Evolutionary conservation across 495 filamentous ascomycete species (phyloP), one percentile per base, ranked within the genome.

Genomic region (Hypoxylon crocopeplum): DNA sequence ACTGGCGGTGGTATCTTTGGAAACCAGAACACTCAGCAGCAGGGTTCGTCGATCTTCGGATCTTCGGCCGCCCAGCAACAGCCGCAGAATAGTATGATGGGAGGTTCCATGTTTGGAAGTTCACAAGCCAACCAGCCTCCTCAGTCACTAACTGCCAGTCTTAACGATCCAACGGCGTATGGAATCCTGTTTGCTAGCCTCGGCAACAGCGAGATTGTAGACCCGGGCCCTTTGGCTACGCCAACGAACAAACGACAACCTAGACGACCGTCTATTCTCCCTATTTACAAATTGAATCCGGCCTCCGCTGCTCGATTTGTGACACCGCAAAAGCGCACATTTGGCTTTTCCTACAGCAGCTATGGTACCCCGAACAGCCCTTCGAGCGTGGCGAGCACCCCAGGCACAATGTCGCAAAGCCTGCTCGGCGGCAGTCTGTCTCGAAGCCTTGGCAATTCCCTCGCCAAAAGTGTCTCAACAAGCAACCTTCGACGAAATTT

Each of bases 271-370:
- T 87, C 91, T 5, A 85, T 88, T 22, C 70, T 96, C 49, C 94
- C 95, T 5, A 84, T 92, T 62, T 93, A 95, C 75, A 94, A 91
- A 71, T 84, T 97, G 57, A 94, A 89, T 19, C 91, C 92, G 1
- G 84, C 82, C 25, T 88, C 90, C 34, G 84, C 90, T 41, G 86
- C 88, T 27, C 85, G 90, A 20, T 82, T 92, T 17, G 78, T 87
- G 20, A 97, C 93, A 2, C 94, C 94, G 2, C 88, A 90, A 49
- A 91, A 88, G 68, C 81, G 82, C 40, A 89, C 89, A 2, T 97
- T 87, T 69, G 92, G 92, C 6, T 95, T 96, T 72, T 89, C 87
- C 5, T 96, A 95, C 71, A 95, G 91, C 49, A 90, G 85, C 20
- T 96, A 94, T 64, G 90, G 88, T 20, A 92, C 88, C 7, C 92